These are phyloP conservation scores for Amanita rubescens DNA, from an alignment of 768 basidiomycete species.

Conservation along the genomic window DNA sequence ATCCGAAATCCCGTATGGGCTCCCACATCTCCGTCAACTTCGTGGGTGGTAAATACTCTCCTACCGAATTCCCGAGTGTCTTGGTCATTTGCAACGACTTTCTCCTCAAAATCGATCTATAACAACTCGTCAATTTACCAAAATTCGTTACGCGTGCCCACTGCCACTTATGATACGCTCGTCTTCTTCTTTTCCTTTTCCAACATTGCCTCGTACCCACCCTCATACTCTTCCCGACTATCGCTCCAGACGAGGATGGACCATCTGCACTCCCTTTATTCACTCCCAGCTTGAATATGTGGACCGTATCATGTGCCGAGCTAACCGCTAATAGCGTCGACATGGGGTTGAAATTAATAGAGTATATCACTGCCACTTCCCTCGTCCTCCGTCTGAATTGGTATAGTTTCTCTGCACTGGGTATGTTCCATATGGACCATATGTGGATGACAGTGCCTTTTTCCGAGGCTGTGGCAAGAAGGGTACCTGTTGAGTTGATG, in stretches of 20 bases:
- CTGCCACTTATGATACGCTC: constrained; percentile 55
- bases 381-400: constrained; percentile 91
- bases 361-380: constrained; percentile 79
- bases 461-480: constrained; percentile 89
- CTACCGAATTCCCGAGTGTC: constrained; percentile 67
- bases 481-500: constrained; percentile 79
- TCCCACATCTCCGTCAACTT: constrained; percentile 96
- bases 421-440: constrained; percentile 84
- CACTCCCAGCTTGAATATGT: constrained; percentile 87
- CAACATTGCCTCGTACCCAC: constrained; percentile 81
- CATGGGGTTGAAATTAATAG: constrained; percentile 73
- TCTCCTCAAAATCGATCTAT: constrained; percentile 54
- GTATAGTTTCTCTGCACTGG: constrained; percentile 88
- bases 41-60: constrained; percentile 84
- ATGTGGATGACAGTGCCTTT: constrained; percentile 98
- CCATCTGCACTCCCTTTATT: too few species aligned
- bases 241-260: constrained; percentile 21
- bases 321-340: constrained; percentile 84
- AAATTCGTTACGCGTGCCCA: too few species aligned
- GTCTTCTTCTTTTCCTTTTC: constrained; percentile 52
- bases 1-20: constrained; percentile 91
- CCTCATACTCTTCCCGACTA: constrained; percentile 56
- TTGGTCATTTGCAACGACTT: constrained; percentile 73
- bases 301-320: constrained; percentile 90
- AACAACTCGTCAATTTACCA: too few species aligned